Evolutionary conservation across 805 yeast genomes (phyloP), one percentile per base, ranked within the genome.

Genomic region (Zygosaccharomyces kombuchaensis): DNA sequence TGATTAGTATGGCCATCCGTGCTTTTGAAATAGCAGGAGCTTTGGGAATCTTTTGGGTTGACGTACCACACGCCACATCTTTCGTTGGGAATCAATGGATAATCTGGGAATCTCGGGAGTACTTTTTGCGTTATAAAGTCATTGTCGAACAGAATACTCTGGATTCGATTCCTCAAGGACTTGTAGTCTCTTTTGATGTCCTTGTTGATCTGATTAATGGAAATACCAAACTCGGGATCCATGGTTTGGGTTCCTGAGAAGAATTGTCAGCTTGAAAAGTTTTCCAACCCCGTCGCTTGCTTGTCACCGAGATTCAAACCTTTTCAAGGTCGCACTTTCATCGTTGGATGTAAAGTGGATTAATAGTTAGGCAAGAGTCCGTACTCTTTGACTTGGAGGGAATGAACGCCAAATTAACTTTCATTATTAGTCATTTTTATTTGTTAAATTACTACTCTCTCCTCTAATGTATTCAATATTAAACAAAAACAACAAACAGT

Each of bases 51-150:
- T 0, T 49, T 45, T 0, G 84, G 80, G 0, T 76, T 70, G 3
- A 82, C 77, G 55, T 89, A 89, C 96, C 96, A 89, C 10, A 78
- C 58, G 0, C 96, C 96, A 63, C 96, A 88, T 42, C 96, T 67
- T 60, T 85, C 91, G 61, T 89, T 89, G 4, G 96, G 84, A 1
- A 81, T 61, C 7, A 78, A 39, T 6, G 84, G 83, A 51, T 65
- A 74, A 0, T 69, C 54, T 0, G 64, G 56, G 1, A 79, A 78
- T 3, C 48, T 43, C 3, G 65, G 52, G 8, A 51, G 19, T 0
- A 66, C 61, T 29, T 46, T 35, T 2, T 63, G 57, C 6, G 55
- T 49, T 0, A 85, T 73, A 61, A 78, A 85, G 12, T 59, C 40
- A 5, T 79, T 63, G 57, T 89, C 96, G 32, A 74, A 70, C 0